phyloP scores from a whole-genome alignment of 2,329 filamentous ascomycete species.

The Bipolaris oryzae region DNA sequence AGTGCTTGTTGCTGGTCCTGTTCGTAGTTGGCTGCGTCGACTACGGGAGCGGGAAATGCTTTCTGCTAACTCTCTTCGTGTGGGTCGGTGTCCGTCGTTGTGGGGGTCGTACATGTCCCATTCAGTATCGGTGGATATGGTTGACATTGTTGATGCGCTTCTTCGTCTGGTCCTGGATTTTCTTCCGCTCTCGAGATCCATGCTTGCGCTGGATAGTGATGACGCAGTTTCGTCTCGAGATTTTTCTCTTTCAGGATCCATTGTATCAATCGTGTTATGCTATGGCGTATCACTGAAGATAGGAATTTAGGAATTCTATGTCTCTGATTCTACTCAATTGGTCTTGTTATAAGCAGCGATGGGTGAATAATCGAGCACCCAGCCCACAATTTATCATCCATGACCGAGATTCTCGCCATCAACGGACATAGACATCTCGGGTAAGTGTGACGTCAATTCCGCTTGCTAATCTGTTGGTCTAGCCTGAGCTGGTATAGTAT shows the following conservation, averaged over 20 bases:
- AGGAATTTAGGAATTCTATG: neutral
- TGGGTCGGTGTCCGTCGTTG: constrained; percentile 36
- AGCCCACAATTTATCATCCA: neutral
- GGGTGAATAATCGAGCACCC: neutral
- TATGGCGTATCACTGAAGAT: neutral
- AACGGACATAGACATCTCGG: neutral
- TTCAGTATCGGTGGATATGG: constrained; percentile 15
- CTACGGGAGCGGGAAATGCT: constrained; percentile 33
- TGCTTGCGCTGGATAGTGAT: neutral
- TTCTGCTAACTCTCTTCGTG: constrained; percentile 24
- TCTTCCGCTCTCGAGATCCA: constrained; percentile 20
- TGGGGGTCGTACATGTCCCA: constrained; percentile 18
- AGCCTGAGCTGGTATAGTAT: constrained; percentile 1
- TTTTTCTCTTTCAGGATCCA: constrained; percentile 1
- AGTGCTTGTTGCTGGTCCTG: constrained; percentile 21
- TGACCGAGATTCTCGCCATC: neutral
- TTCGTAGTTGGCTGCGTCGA: constrained; percentile 18
- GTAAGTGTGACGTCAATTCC: constrained; percentile 8
- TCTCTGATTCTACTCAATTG: neutral
- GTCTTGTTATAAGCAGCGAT: neutral
- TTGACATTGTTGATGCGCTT: constrained; percentile 14
- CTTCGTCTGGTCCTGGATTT: constrained; percentile 16
- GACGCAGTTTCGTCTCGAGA: neutral
- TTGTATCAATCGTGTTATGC: neutral
- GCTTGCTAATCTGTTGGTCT: neutral